Base-by-base conservation (phyloP, 1,284 basidiomycete genomes). In the Cutaneotrichosporon cavernicola region DNA sequence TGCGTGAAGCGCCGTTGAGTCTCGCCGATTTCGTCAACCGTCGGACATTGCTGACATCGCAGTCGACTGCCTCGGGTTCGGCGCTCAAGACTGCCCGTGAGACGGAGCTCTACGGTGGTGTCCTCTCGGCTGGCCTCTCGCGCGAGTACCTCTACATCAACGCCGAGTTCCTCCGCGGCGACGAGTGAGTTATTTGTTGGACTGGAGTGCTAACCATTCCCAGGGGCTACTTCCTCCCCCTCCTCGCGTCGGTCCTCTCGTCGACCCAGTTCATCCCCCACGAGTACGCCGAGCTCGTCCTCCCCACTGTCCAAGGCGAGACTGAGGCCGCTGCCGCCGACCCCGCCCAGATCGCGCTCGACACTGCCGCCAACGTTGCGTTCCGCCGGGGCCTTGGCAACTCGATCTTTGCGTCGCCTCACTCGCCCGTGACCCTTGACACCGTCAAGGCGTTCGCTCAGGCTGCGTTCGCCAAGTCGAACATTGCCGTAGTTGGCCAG, bases 101-200 rank as follows among this genome's bases (percentile, higher is more conserved):
- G 81, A 88, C 91, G 66, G 96, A 99, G 82, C 86, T 97, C 61
- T 91, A 92, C 80, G 97, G 96, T 67, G 96, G 95, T 79, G 87
- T 96, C 62, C 86, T 99, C 70, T 94, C 92, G 55, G 84, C 93
- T 64, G 89, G 86, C 69, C 84, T 98, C 72, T 87, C 89, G 49
- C 85, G 95, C 73, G 96, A 99, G 84, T 89, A 97, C 82, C 86
- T 99, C 56, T 88, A 92, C 69, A 83, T 95, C 73, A 96, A 91
- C 56, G 93, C 96, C 68, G 94, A 98, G 79, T 99, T 98, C 83
- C 83, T 98, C 72, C 88, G 89, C 68, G 95, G 92, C 60, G 93
- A 99, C 80, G 96, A 98, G 95, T 97, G 81, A 84, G 92, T 90
- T n/a, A n/a, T 34, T 56, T 26, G n/a, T 50, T 18, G 9, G 4